These are phyloP conservation scores for Thozetella sp. DNA, from an alignment of 495 filamentous ascomycete genomes.

Conservation along the genomic window DNA sequence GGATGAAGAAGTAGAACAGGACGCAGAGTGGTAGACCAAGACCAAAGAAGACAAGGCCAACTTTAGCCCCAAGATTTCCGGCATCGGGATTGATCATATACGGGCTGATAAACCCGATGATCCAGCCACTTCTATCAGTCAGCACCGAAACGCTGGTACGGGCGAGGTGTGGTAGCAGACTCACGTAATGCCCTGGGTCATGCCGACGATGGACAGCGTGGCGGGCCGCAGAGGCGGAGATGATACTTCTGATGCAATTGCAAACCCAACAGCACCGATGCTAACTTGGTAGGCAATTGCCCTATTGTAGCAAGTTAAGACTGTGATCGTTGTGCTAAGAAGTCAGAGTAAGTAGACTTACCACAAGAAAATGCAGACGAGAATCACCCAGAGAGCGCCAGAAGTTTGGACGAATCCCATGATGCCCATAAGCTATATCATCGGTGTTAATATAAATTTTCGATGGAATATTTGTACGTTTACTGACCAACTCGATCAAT, in stretches of 20 bases:
- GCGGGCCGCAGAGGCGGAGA: neutral
- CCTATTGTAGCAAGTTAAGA: neutral
- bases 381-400: neutral
- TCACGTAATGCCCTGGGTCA: neutral
- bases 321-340: too few relatives aligned
- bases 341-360: too few relatives aligned
- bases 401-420: neutral
- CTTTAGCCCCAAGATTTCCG: neutral
- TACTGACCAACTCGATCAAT: neutral
- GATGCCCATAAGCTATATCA: neutral
- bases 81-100: neutral
- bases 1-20: neutral
- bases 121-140: neutral
- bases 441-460: neutral
- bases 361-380: neutral
- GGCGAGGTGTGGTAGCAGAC: neutral
- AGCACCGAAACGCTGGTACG: neutral
- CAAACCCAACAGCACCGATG: neutral
- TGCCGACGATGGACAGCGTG: neutral
- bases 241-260: neutral
- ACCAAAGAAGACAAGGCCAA: neutral
- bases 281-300: neutral
- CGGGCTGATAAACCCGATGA: neutral
- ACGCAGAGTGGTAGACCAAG: neutral
- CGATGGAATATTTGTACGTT: neutral